Conservation (phyloP, 768 basidiomycete genomes). For the Leccinum variicolor region DNA sequence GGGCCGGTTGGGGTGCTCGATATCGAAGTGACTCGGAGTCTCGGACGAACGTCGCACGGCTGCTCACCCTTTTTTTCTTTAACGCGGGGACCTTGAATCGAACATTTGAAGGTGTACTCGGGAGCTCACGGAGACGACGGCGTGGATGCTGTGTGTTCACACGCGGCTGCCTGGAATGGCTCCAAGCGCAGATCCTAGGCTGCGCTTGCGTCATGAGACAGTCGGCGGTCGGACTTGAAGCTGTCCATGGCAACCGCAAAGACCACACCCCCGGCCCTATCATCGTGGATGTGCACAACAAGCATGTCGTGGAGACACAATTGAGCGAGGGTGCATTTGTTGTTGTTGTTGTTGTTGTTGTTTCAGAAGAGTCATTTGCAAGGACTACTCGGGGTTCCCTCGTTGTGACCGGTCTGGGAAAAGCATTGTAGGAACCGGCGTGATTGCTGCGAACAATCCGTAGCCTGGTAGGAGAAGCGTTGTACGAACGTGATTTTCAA, state of each 20-base stretch:
- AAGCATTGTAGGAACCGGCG: constrained; percentile 7
- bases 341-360: background rate
- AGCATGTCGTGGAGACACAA: background rate
- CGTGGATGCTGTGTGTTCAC: background rate
- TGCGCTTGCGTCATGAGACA: background rate
- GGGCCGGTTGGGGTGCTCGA: background rate
- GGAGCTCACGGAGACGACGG: background rate
- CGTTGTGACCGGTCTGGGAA: background rate
- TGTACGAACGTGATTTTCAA: background rate
- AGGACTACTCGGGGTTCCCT: background rate
- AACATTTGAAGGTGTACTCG: background rate
- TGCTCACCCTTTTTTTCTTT: background rate
- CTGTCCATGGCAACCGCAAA: background rate
- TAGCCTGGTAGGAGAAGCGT: background rate
- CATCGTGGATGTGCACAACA: background rate
- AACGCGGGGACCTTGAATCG: background rate
- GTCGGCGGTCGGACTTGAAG: background rate
- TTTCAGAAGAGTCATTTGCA: background rate
- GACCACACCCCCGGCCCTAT: background rate
- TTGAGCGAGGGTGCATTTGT: background rate
- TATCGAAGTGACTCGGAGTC: background rate
- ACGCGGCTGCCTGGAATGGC: background rate
- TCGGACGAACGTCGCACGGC: background rate
- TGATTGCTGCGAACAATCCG: background rate
- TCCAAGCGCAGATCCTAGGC: background rate